Evolutionary conservation across 2,329 filamentous ascomycete genomes (phyloP), one percentile per base, ranked within the genome.

Genomic region (Cladorrhinum sp.): DNA sequence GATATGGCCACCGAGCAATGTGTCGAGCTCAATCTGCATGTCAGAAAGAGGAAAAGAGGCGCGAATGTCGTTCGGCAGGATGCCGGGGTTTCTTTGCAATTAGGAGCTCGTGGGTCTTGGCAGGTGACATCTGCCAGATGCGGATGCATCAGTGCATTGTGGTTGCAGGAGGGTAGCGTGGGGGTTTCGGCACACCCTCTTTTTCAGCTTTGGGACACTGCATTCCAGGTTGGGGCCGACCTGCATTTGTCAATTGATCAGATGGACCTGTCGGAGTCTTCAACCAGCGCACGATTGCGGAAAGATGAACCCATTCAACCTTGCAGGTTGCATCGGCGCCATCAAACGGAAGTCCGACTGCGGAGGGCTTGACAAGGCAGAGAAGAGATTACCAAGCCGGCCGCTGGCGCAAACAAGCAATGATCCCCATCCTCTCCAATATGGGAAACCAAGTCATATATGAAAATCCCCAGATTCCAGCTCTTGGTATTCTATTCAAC

Each of bases 311-410:
- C 22, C 32, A 41, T 41, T 48, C 29, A 45, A 55, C 38, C 29
- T 55, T 57, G 13, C 55, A 50, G 25, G 55, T 25, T 25, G 23
- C 49, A 50, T 50, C 22, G 49, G 20, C 49, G 22, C 54, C 45
- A 25, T 20, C 23, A 25, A 27, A 25, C 57, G 52, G 60, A 59
- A n/a, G 38, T 59, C 60, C 60, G 60, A 62, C 23, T 51, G 16
- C 60, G 60, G 60, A 62, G 53, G 36, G 41, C 41, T 45, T 27
- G 13, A 32, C 20, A 20, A 41, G 25, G 50, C 8, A 38, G 22
- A 20, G 50, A 59, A 57, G 57, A 59, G 52, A 61, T n/a, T 54
- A 61, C 63, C 63, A 61, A 65, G 63, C 59, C 63, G 61, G 63
- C 61, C 56, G 41, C 58, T 63, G 49, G 59, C 63, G 55, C 54